Evolutionary conservation across 768 basidiomycete species (phyloP).

Genomic region (Scleroderma bovista): DNA sequence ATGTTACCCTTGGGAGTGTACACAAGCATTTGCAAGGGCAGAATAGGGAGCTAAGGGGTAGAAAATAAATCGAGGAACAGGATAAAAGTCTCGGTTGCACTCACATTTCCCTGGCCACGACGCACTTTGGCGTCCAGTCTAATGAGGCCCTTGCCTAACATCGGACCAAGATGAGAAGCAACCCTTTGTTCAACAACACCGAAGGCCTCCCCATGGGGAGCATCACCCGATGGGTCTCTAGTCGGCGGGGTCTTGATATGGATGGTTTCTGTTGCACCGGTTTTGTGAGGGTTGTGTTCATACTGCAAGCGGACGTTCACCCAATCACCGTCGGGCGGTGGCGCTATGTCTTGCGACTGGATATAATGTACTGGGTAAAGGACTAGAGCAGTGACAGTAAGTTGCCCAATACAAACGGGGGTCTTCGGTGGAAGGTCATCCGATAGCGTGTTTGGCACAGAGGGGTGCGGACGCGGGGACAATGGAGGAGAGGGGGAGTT

Average conservation of each 20-base stretch:
- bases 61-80: constrained; percentile 13
- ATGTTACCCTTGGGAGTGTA: constrained; percentile 96
- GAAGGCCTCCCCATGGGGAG: constrained; percentile 58
- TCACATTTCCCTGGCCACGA: constrained; percentile 58
- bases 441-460: constrained; percentile 33
- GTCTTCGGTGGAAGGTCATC: constrained; percentile 70
- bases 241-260: constrained; percentile 65
- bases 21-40: constrained; percentile 80
- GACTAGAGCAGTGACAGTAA: constrained; percentile 77
- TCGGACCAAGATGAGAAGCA: constrained; percentile 70
- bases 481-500: constrained; percentile 51
- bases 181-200: constrained; percentile 85
- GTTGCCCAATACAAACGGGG: constrained; percentile 83
- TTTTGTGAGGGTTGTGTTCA: constrained; percentile 57
- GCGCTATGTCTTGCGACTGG: constrained; percentile 35
- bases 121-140: constrained; percentile 73
- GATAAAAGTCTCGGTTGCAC: constrained; percentile 24
- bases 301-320: constrained; percentile 64
- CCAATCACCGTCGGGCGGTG: constrained; percentile 51
- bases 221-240: constrained; percentile 49
- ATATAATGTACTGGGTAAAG: constrained; percentile 78
- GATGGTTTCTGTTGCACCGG: constrained; percentile 60
- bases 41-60: constrained; percentile 61
- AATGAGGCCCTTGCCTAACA: constrained; percentile 81
- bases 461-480: constrained; percentile 28